phyloP scores from a whole-genome alignment of 495 filamentous ascomycete genomes.

The Trypethelium eluteriae region DNA sequence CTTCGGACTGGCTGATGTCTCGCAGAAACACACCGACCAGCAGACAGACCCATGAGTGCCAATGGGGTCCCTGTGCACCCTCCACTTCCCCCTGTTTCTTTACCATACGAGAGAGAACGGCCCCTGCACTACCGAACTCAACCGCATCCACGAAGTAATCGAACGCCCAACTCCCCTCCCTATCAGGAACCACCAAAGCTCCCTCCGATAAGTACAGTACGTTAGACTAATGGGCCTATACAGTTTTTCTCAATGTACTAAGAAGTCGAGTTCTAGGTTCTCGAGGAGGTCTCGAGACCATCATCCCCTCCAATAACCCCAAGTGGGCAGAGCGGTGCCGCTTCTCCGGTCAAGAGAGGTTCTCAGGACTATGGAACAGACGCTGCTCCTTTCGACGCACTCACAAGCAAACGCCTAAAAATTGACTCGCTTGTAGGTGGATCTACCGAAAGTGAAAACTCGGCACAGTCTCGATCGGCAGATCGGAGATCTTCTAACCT shows the following conservation, averaged over 20 bases:
- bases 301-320: slow-evolving; percentile 2
- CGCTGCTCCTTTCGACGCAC: neutral
- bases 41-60: neutral
- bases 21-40: neutral
- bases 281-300: neutral
- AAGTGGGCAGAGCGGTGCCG: neutral
- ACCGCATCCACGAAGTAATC: neutral
- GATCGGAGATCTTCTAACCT: neutral
- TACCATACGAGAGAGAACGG: neutral
- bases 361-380: neutral
- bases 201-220: neutral
- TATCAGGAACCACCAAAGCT: slow-evolving; percentile 7
- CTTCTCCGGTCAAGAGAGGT: neutral
- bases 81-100: neutral
- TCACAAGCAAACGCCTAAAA: neutral
- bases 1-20: neutral
- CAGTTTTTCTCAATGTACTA: neutral
- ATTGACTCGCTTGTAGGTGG: slow-evolving; percentile 2
- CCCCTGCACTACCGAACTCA: neutral
- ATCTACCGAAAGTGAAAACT: neutral
- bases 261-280: neutral
- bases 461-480: neutral
- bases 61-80: neutral
- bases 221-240: neutral
- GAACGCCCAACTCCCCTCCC: neutral